Percentiles rank a stretch among this genome's conserved stretches.
phyloP scores from a whole-genome alignment of 192 early-diverging fungal species.

The Gonapodya prolifera region DNA sequence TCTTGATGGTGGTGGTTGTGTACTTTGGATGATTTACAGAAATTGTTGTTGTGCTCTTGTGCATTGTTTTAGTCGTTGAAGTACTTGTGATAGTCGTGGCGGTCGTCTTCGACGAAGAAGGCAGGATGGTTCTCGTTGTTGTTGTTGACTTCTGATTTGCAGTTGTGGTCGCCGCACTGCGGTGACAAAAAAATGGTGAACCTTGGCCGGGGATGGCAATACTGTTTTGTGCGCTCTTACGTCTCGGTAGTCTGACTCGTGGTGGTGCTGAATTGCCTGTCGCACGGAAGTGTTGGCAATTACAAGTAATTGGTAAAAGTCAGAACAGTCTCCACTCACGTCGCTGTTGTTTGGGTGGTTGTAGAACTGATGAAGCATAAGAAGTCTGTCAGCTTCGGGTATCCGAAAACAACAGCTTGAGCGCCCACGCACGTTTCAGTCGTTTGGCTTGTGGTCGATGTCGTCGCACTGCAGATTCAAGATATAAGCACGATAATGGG shows the following conservation, averaged over 20 bases:
- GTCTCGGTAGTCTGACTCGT: no score
- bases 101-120: neutral
- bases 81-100: no score
- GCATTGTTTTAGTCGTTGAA: no score
- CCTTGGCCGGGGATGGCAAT: no score
- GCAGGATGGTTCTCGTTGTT: neutral
- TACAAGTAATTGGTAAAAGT: no score
- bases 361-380: no score
- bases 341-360: neutral
- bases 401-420: neutral
- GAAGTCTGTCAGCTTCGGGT: neutral
- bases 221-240: no score
- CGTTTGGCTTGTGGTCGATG: neutral
- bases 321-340: no score
- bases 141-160: neutral
- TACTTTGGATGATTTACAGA: neutral
- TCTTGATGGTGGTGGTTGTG: neutral
- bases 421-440: neutral
- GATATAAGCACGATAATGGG: neutral
- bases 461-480: neutral
- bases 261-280: no score
- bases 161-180: no score
- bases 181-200: no score
- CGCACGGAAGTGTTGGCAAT: no score
- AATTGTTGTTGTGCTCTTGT: neutral